Evolutionary conservation across 352 stramenopile genomes (phyloP), one percentile per base, ranked within the genome.

Genomic region (Globisporangium barbulae): DNA sequence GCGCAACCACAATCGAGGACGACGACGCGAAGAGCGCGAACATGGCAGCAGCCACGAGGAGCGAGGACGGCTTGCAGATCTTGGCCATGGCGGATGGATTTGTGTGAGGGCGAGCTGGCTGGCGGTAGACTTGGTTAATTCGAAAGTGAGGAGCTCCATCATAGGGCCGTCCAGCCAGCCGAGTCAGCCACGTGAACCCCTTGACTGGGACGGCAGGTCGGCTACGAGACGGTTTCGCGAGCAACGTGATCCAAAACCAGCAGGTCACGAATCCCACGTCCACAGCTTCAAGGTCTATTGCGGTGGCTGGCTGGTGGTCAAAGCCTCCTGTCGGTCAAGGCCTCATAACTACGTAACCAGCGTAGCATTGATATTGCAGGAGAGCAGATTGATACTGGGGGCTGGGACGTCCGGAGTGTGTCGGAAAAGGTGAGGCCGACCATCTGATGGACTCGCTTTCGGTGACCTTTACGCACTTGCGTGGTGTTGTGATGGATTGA

Each of bases 61-160:
- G 60, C 22, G 56, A 58, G 15, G 28, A 65, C 31, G 60, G 31
- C 37, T 60, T 53, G 60, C 39, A 54, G 60, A 33, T 59, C 35
- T 60, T 60, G 15, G 37, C n/a, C 60, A 65, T 65, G 22, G 39
- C 45, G 19, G 30, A 30, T 57, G 12, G 13, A 10, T 52, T 0
- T 57, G 31, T 44, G 31, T 57, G 52, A 10, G 31, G n/a, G 13
- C 25, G 28, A 54, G 49, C 49, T 54, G 49, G 33, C 10, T 59
- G 53, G 21, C 33, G 28, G 39, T 28, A 3, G 41, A 53, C 56
- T 45, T 49, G 56, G 39, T 15, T 31, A 41, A 61, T 61, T 44
- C 44, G 31, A 61, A 44, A 61, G 39, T 61, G 56, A 53, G 42
- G 28, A 56, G 28, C 28, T 35, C 50, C 31, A 56, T 10, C 41